Conservation (phyloP, 2,329 filamentous ascomycete genomes). For the Pseudogymnoascus verrucosus region DNA sequence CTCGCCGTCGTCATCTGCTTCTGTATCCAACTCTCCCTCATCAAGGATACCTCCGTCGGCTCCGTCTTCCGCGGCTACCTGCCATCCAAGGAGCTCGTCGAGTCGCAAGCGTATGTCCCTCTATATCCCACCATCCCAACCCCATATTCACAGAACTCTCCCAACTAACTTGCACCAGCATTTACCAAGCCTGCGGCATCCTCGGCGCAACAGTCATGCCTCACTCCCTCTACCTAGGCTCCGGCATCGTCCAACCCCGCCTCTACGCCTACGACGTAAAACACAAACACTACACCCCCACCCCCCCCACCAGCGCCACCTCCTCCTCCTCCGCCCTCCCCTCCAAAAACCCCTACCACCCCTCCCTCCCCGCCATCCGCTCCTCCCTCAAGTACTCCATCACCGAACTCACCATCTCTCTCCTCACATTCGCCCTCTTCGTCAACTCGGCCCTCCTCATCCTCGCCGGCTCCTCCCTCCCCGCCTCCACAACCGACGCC, state of each 20-base stretch:
- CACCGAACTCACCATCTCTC: slow-evolving; percentile 59
- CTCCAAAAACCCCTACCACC: slow-evolving; percentile 66
- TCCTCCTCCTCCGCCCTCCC: slow-evolving; percentile 21
- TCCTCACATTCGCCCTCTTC: slow-evolving; percentile 78
- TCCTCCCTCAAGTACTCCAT: slow-evolving; percentile 68
- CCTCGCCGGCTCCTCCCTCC: slow-evolving; percentile 68
- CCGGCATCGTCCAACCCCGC: slow-evolving; percentile 59
- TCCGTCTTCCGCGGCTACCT: slow-evolving; percentile 59
- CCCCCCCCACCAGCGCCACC: slow-evolving; percentile 19
- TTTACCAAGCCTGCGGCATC: slow-evolving; percentile 69
- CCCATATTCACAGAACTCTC: neutral
- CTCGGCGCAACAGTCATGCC: slow-evolving; percentile 70
- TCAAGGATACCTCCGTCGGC: slow-evolving; percentile 45
- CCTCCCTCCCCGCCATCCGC: slow-evolving; percentile 64
- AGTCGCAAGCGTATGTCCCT: slow-evolving; percentile 43
- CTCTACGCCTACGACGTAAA: slow-evolving; percentile 55
- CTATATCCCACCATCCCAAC: neutral
- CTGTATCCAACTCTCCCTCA: slow-evolving; percentile 59
- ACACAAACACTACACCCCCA: slow-evolving; percentile 40
- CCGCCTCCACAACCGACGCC: slow-evolving; percentile 53
- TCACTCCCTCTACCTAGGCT: slow-evolving; percentile 60
- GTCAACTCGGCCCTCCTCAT: slow-evolving; percentile 79
- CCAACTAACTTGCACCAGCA: slow-evolving; percentile 19
- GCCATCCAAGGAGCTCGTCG: slow-evolving; percentile 50
- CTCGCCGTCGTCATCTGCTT: slow-evolving; percentile 64